Base-by-base conservation (phyloP, 768 basidiomycete species). In the Pleurotus pulmonarius region DNA sequence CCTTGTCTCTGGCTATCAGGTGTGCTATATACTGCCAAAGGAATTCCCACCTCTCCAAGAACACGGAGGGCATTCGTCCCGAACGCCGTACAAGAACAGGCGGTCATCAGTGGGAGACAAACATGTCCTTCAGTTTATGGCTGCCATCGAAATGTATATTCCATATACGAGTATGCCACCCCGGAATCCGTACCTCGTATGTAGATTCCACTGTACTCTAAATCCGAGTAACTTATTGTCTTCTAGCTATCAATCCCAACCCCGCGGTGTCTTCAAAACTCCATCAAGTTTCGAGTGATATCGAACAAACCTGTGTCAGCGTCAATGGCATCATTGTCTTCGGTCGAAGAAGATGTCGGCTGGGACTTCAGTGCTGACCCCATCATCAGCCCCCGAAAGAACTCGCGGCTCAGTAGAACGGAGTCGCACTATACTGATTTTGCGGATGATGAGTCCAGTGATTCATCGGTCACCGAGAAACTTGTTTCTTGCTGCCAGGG, bases 291-390 rank as follows among this genome's bases (percentile, higher is more conserved):
- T 38, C 83, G 85, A 55, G 88, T 92, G 66, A 87, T 88, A 60
- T 82, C 88, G 16, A 87, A 87, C 4, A 71, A 69, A 4, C 67
- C 74, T 22, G 62, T 80, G 15, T 78, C 80, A 15, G 67, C 81
- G 6, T 91, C 88, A 1, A 76, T 85, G 61, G 87, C 87, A 20
- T 92, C 89, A 1, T 72, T 91, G 41, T 90, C 89, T 6, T 90
- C 90, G 4, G 75, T 83, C 8, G 90, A 90, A 58, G 87, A 88
- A 43, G 88, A 90, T 48, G 73, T 72, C 6, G 75, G 76, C 26
- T 92, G 90, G 90, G 88, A 89, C 59, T 75, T 92, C 38, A 83
- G 86, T 1, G 84, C 86, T 1, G 90, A 92, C 43, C 90, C 90
- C 8, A 82, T 81, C 67, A 88, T 92, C 56, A 82, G 87, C 8